Conservation (phyloP, 306 rosid species). For the Gleditsia sinensis region DNA sequence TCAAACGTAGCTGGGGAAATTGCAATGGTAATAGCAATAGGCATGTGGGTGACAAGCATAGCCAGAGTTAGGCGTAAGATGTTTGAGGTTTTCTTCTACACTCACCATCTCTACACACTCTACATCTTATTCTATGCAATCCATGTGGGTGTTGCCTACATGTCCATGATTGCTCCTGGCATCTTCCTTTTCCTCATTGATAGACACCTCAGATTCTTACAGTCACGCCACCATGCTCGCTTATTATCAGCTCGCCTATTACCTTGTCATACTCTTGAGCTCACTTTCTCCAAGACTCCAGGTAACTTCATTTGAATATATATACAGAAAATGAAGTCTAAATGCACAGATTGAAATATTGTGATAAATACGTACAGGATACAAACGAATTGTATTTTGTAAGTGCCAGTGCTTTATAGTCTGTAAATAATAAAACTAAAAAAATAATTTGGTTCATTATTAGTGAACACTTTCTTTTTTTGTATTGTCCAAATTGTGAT, state of each 20-base stretch:
- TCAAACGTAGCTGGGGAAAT: conserved; percentile 68
- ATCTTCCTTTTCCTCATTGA: conserved; percentile 72
- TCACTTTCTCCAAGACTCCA: conserved; percentile 60
- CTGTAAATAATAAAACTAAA: too few species aligned
- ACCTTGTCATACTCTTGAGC: conserved; percentile 54
- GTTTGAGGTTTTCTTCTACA: conserved; percentile 77
- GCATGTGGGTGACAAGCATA: conserved; percentile 63
- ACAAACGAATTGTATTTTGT: too few species aligned
- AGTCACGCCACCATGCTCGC: conserved; percentile 47
- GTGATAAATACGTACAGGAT: too few species aligned
- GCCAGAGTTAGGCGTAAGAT: conserved; percentile 50
- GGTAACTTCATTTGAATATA: too few species aligned
- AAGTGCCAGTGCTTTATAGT: too few species aligned
- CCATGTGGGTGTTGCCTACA: conserved; percentile 57
- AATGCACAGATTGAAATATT: too few species aligned
- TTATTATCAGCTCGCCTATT: conserved; percentile 62
- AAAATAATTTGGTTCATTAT: too few species aligned
- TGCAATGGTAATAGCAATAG: conserved; percentile 51
- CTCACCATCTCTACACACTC: conserved; percentile 63
- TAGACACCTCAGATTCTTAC: conserved; percentile 61
- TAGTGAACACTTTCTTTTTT: too few species aligned
- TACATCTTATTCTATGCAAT: conserved; percentile 60
- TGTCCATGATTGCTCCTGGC: conserved; percentile 64
- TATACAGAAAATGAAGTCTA: too few species aligned
- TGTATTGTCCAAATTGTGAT: too few species aligned